Conservation (phyloP, 176 grass and related monocot species). For the Eleusine coracana region DNA sequence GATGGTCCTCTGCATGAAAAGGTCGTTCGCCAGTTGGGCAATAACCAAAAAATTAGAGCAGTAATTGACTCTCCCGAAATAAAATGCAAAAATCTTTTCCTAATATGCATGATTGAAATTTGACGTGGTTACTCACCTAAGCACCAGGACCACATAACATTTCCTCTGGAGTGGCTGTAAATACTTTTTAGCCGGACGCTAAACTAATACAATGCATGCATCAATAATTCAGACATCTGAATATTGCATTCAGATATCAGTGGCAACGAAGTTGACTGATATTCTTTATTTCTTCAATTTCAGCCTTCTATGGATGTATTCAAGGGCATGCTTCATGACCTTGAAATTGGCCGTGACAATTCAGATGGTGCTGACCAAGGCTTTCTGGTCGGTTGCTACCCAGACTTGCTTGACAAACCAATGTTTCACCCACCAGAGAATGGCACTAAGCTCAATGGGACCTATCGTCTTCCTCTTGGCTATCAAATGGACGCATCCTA, state of each 20-base stretch:
- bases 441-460: slow-evolving; percentile 82
- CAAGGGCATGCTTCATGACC: slow-evolving; percentile 86
- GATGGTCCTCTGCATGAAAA: not conserved
- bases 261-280: slow-evolving; percentile 13
- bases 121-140: slow-evolving; percentile 9
- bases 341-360: slow-evolving; percentile 68
- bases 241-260: slow-evolving; percentile 15
- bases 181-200: not conserved
- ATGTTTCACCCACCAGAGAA: slow-evolving; percentile 90
- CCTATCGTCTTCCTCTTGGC: slow-evolving; percentile 88
- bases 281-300: slow-evolving; percentile 5
- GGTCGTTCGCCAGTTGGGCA: slow-evolving; percentile 9
- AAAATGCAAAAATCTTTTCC: not conserved
- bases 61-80: not conserved
- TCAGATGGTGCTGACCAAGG: slow-evolving; percentile 94
- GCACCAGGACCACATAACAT: not conserved
- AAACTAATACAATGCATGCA: not conserved
- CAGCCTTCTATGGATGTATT: slow-evolving; percentile 97
- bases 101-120: not conserved
- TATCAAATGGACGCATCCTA: slow-evolving; percentile 99
- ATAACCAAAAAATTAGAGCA: slow-evolving; percentile 2
- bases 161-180: not conserved
- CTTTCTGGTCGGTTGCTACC: slow-evolving; percentile 83
- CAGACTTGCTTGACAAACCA: slow-evolving; percentile 82
- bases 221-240: not conserved